Evolutionary conservation across 2,329 filamentous ascomycete genomes (phyloP), one percentile per base, ranked within the genome.

Genomic region (Pseudocercospora eumusae): DNA sequence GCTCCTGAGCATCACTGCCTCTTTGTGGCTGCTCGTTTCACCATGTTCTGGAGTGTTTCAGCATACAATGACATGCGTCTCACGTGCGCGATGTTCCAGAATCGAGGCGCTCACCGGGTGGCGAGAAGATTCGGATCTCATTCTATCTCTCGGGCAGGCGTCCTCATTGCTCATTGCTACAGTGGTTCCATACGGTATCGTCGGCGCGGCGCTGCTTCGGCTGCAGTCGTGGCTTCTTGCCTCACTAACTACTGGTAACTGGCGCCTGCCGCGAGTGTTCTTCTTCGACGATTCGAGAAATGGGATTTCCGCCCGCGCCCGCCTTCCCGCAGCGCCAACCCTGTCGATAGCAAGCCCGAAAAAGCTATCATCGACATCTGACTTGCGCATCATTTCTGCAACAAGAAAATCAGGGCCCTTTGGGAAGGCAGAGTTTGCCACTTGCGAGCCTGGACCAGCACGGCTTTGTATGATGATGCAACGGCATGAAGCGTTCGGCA

Each of bases 311-410:
- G 44, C 21, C n/a, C n/a, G 45, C 31, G 9, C 20, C 15, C 15
- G 44, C 21, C 13, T 49, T 49, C 44, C 44, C 44, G 44, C 44
- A 27, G 45, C 60, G 47, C 5, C 23, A 60, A 58, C 63, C 60
- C 53, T 59, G 54, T 31, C 63, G 56, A 64, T 64, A 64, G 20
- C 57, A 33, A 2, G 50, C 63, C 36, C n/a, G 25, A 63, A 57
- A 40, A n/a, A 60, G 54, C 21, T 60, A 57, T 60, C 53, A 65
- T 63, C 63, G 63, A 65, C 63, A 58, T 47, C 54, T 47, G 56
- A 54, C 57, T 61, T 56, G 58, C 23, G 27, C 52, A 56, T 56
- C 53, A 56, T 13, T 56, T 56, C 53, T 27, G 36, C 53, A 56
- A 40, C 10, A n/a, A 33, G 20, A 8, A 44, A 56, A 42, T 42